A percentile compares a stretch with the other conserved stretches of the same genome.
phyloP scores from a whole-genome alignment of 2,329 filamentous ascomycete species.

The Dothideomycetes sp. region DNA sequence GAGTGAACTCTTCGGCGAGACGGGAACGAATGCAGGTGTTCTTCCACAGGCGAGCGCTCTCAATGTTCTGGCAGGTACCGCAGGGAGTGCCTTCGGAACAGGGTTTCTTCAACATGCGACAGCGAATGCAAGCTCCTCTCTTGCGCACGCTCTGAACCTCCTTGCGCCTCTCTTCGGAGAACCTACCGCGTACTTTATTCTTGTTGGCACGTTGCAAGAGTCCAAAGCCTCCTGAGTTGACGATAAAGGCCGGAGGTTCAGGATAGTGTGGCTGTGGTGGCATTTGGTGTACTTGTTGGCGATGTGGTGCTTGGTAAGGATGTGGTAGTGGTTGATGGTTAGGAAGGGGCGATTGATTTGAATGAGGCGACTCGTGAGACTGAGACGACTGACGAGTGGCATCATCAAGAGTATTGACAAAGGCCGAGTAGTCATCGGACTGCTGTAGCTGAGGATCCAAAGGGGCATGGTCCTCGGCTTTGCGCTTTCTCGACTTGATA shows the following conservation, averaged over 20 bases:
- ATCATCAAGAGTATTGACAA: slow-evolving; percentile 4
- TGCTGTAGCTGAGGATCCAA: slow-evolving; percentile 14
- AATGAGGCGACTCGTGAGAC: neutral
- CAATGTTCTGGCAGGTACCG: slow-evolving; percentile 49
- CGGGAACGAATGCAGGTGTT: slow-evolving; percentile 50
- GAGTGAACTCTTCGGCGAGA: slow-evolving; percentile 48
- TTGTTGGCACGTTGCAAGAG: slow-evolving; percentile 25
- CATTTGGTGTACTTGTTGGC: neutral
- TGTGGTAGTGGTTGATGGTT: neutral
- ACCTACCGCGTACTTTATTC: slow-evolving; percentile 46
- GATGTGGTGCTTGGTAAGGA: slow-evolving; percentile 8
- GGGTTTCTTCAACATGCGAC: slow-evolving; percentile 56
- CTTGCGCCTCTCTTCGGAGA: slow-evolving; percentile 46
- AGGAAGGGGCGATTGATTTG: neutral
- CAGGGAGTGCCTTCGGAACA: slow-evolving; percentile 54
- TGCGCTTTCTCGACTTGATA: slow-evolving; percentile 4
- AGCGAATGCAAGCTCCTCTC: slow-evolving; percentile 52
- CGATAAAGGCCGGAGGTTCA: slow-evolving; percentile 22
- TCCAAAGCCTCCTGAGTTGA: slow-evolving; percentile 23
- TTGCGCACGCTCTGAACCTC: slow-evolving; percentile 53
- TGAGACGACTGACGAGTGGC: neutral
- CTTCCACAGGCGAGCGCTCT: slow-evolving; percentile 53
- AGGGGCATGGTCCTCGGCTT: slow-evolving; percentile 3
- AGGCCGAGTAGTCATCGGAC: slow-evolving; percentile 8
- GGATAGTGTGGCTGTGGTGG: slow-evolving; percentile 14